Conservation (phyloP, 2,329 filamentous ascomycete genomes). For the Tolypocladium capitatum region DNA sequence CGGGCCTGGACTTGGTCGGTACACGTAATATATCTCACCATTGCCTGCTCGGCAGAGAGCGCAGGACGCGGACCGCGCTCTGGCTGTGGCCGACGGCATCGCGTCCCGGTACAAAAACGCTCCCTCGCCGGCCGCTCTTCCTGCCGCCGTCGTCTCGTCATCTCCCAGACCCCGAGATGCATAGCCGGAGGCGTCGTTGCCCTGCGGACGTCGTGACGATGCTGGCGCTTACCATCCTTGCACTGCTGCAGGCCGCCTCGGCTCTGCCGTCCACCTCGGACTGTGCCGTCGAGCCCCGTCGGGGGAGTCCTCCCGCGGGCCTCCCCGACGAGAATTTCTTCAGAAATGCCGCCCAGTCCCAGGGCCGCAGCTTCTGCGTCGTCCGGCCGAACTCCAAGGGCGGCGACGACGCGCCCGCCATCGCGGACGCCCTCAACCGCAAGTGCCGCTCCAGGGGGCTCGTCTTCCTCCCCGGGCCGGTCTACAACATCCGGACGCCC, state of each 20-base stretch:
- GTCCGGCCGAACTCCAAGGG: constrained; percentile 12
- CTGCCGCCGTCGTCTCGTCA: too few relatives aligned
- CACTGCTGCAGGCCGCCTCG: neutral
- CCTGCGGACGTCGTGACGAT: neutral
- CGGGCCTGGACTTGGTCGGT: too few relatives aligned
- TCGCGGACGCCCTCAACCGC: constrained; percentile 18
- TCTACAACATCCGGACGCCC: constrained; percentile 20
- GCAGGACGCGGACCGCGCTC: too few relatives aligned
- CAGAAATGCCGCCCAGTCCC: constrained; percentile 3
- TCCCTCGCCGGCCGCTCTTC: neutral
- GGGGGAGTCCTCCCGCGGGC: too few relatives aligned
- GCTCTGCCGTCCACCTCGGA: neutral
- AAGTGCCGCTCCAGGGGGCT: constrained; percentile 16
- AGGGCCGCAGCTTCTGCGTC: constrained; percentile 15
- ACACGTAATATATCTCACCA: too few relatives aligned
- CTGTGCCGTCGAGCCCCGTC: too few relatives aligned
- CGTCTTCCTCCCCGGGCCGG: constrained; percentile 18
- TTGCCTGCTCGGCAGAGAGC: too few relatives aligned
- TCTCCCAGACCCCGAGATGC: too few relatives aligned
- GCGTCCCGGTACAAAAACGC: too few relatives aligned
- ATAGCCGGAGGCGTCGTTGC: neutral
- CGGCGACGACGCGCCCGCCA: constrained; percentile 17
- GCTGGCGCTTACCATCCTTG: neutral
- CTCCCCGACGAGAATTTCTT: neutral
- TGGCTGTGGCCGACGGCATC: too few relatives aligned